Evolutionary conservation across 2,329 filamentous ascomycete genomes (phyloP), one percentile per base, ranked within the genome.

Genomic region (Verticillium tricorpus): DNA sequence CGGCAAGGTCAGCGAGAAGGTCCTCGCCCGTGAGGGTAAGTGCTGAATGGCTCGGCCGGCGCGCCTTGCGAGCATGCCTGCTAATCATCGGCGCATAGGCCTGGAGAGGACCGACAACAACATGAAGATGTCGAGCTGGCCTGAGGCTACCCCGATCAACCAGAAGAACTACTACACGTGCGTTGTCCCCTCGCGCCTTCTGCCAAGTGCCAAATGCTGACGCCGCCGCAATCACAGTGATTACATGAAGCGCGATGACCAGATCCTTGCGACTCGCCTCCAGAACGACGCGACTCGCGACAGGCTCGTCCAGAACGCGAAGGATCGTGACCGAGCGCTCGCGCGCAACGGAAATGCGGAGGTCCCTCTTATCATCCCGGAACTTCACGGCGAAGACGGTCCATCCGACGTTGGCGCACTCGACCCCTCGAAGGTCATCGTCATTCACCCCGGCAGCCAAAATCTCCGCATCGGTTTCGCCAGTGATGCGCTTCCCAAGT

Each of bases 81-180:
- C 56, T 58, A 58, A 45, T 8, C 65, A 12, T 37, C 15, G 35
- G 25, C 39, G 7, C 34, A 9, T 73, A 97, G 94, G 95, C 67
- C 87, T 99, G 67, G 92, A 96, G 79, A 87, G 94, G 73, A 98
- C 95, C 64, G 95, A 99, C 81, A 99, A 99, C 85, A 93, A 94
- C 78, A 94, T 99, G 89, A 95, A 93, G 73, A 86, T 95, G 72
- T 91, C 93, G 57, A 96, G 85, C 74, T 99, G 95, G 94, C 94
- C 95, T 11, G 90, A 95, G 72, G 88, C 97, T 62, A 84, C 86
- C 54, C 92, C 95, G 70, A 99, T 99, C 77, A 99, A 99, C 74
- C 95, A 99, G 76, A 99, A 99, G 81, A 99, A 99, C 76, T 99
- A 99, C 77, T 97, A 97, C 76, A 97, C 93, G 92, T 95, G 83